Conservation (phyloP, 2,329 filamentous ascomycete genomes). For the Eutypella sp. region DNA sequence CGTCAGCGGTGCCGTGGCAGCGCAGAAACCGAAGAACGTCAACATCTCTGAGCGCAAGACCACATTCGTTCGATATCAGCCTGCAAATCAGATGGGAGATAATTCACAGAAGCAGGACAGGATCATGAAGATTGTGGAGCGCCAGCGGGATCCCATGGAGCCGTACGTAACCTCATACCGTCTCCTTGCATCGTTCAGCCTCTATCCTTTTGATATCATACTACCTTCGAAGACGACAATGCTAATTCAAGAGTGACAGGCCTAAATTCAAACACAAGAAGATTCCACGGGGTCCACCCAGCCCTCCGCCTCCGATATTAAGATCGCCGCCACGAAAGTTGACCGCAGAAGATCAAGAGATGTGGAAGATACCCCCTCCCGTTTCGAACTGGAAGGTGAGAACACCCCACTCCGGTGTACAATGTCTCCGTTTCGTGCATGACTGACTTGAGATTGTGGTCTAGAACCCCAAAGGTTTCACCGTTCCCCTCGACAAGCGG, state of each 20-base stretch:
- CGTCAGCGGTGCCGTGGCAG: conserved; percentile 78
- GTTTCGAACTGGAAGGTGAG: conserved; percentile 86
- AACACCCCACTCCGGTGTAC: background rate
- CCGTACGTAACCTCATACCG: background rate
- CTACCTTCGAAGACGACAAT: background rate
- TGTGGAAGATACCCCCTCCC: conserved; percentile 82
- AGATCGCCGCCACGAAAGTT: conserved; percentile 92
- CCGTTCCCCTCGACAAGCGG: conserved; percentile 90
- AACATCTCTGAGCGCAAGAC: conserved; percentile 75
- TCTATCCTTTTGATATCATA: too few relatives aligned
- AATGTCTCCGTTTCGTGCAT: too few relatives aligned
- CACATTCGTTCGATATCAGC: conserved; percentile 93
- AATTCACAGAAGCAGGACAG: conserved; percentile 83
- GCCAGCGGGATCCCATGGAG: conserved; percentile 78
- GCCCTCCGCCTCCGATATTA: conserved; percentile 88
- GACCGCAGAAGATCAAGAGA: conserved; percentile 94
- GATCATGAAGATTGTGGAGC: conserved; percentile 97
- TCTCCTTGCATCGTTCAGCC: too few relatives aligned
- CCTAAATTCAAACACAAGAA: conserved; percentile 99
- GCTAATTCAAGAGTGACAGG: conserved; percentile 36
- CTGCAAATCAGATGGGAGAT: conserved; percentile 93
- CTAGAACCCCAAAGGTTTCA: conserved; percentile 91
- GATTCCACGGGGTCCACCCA: conserved; percentile 87
- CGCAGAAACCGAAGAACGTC: conserved; percentile 95
- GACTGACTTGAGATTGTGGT: background rate